Evolutionary conservation across 2,329 filamentous ascomycete species (phyloP).

Genomic region (Stagonosporopsis cucurbitacearum): DNA sequence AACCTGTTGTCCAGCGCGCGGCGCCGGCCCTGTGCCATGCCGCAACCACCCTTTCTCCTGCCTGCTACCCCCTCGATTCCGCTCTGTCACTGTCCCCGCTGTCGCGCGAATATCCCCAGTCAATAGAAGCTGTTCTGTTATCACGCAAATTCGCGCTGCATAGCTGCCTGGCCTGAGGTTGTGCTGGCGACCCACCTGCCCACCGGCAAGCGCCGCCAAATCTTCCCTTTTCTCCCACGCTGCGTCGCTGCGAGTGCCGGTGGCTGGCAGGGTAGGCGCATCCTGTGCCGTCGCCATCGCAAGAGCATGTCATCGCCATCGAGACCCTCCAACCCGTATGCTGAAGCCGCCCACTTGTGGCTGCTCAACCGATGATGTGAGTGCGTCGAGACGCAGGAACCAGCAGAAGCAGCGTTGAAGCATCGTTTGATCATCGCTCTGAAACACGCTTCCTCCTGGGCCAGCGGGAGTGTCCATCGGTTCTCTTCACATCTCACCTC

Average conservation of each 20-base stretch:
- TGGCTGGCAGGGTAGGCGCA: slow-evolving; percentile 3
- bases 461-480: slow-evolving; percentile 27
- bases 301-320: slow-evolving; percentile 22
- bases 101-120: slow-evolving; percentile 15
- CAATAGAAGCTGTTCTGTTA: slow-evolving; percentile 19
- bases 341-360: slow-evolving; percentile 31
- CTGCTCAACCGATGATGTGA: slow-evolving; percentile 31
- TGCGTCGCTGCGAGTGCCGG: slow-evolving; percentile 16
- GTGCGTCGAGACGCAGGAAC: slow-evolving; percentile 46
- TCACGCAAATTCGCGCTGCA: slow-evolving; percentile 20
- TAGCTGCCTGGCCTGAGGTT: slow-evolving; percentile 1
- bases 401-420: slow-evolving; percentile 41
- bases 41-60: slow-evolving; percentile 11
- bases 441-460: slow-evolving; percentile 39
- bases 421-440: slow-evolving; percentile 48
- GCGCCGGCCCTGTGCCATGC: slow-evolving; percentile 8
- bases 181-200: slow-evolving; percentile 10
- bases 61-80: slow-evolving; percentile 4
- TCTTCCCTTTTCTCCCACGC: slow-evolving; percentile 6
- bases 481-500: slow-evolving; percentile 13
- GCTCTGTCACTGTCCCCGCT: slow-evolving; percentile 10
- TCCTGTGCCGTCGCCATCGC: slow-evolving; percentile 16
- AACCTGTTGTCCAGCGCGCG: slow-evolving; percentile 3
- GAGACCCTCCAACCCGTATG: slow-evolving; percentile 25
- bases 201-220: slow-evolving; percentile 12